These are phyloP conservation scores for Phytophthora vignae DNA, from an alignment of 352 stramenopile species.

Conservation along the genomic window DNA sequence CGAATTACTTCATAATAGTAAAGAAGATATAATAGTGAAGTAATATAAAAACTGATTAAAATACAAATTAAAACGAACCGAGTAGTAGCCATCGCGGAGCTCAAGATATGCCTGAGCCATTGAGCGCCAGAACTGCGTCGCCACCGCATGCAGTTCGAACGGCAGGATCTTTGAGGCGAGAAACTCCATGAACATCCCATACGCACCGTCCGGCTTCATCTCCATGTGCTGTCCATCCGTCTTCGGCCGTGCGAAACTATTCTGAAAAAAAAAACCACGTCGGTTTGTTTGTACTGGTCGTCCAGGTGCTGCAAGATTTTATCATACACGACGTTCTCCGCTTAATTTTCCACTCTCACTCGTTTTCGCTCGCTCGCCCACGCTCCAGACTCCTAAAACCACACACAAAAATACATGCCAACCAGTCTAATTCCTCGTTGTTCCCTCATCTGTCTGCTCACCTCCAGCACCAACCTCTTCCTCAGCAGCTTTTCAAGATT, in stretches of 20 bases:
- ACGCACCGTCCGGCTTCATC: conserved; percentile 37
- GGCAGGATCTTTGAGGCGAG: conserved; percentile 35
- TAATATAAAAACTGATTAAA: not conserved
- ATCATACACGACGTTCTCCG: conserved; percentile 29
- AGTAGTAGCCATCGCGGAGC: conserved; percentile 41
- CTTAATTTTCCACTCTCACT: conserved; percentile 26
- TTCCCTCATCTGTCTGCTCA: not conserved
- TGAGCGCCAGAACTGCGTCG: conserved; percentile 28
- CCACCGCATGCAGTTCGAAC: conserved; percentile 33
- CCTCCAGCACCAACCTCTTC: conserved; percentile 34
- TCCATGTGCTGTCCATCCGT: conserved; percentile 34
- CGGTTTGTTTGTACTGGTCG: conserved; percentile 23
- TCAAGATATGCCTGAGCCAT: conserved; percentile 36
- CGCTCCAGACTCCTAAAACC: conserved; percentile 14
- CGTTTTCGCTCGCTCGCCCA: conserved; percentile 32
- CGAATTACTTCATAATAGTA: too few species aligned
- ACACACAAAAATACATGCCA: not conserved
- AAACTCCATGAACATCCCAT: conserved; percentile 47
- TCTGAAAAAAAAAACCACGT: conserved; percentile 30
- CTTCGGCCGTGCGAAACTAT: conserved; percentile 12
- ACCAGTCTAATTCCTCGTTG: not conserved
- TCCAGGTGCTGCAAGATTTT: conserved; percentile 31
- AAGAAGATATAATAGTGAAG: too few species aligned
- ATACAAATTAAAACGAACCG: conserved; percentile 16
- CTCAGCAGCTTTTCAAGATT: conserved; percentile 38